Conservation (phyloP, 1,284 basidiomycete species). For the Laetiporus sulphureus region DNA sequence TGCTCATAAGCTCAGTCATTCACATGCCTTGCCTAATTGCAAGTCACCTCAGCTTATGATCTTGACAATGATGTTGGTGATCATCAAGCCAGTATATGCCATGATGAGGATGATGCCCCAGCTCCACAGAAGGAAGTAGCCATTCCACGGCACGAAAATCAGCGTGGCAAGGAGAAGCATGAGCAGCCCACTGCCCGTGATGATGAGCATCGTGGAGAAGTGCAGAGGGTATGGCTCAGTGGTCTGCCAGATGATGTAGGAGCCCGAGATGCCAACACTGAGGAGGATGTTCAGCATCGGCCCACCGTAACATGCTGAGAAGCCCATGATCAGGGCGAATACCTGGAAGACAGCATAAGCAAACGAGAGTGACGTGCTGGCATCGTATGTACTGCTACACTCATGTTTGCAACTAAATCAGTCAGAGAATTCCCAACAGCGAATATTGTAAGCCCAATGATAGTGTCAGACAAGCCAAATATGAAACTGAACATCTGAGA, state of each 20-base stretch:
- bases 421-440: constrained; percentile 95
- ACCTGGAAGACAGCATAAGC: constrained; percentile 37
- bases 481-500: constrained; percentile 84
- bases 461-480: constrained; percentile 93
- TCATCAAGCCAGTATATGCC: constrained; percentile 71
- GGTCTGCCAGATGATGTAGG: constrained; percentile 61
- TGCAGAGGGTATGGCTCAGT: constrained; percentile 60
- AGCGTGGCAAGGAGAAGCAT: constrained; percentile 74
- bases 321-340: constrained; percentile 84
- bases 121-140: constrained; percentile 68
- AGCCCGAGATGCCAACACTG: constrained; percentile 77
- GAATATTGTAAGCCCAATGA: constrained; percentile 94
- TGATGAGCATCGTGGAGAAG: constrained; percentile 80
- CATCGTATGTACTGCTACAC: constrained; percentile 65
- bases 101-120: constrained; percentile 80
- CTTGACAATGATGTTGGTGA: constrained; percentile 73
- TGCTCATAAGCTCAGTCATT: no score
- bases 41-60: constrained; percentile 26
- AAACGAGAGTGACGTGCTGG: background rate
- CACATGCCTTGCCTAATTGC: no score
- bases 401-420: constrained; percentile 95
- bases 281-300: constrained; percentile 97
- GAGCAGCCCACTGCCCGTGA: constrained; percentile 77
- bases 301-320: constrained; percentile 90
- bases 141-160: constrained; percentile 80